Conservation (phyloP, 192 early-diverging fungal genomes). For the Funneliformis mosseae region DNA sequence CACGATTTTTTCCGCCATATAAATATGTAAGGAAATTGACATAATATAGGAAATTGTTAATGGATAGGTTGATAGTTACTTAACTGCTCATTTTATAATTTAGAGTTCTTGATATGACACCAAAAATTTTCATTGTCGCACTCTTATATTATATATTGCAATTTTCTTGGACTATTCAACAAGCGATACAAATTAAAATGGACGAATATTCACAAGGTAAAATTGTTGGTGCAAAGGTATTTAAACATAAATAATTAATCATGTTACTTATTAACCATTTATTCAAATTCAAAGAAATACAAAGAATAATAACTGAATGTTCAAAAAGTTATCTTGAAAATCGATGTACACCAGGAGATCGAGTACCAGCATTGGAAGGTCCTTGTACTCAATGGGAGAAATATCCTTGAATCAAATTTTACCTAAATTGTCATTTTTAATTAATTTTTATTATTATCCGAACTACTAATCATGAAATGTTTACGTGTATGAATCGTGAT, state of each 20-base stretch:
- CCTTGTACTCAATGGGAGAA: slow-evolving; percentile 22
- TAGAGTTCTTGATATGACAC: background rate
- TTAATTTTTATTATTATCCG: background rate
- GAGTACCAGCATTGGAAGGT: slow-evolving; percentile 15
- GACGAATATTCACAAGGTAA: slow-evolving; percentile 18
- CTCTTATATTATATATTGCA: background rate
- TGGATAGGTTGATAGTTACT: background rate
- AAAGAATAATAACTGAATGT: slow-evolving; percentile 15
- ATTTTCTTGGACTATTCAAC: slow-evolving; percentile 2
- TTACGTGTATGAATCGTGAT: slow-evolving; percentile 28
- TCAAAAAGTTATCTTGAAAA: slow-evolving; percentile 21
- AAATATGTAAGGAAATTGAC: background rate
- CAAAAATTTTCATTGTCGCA: background rate
- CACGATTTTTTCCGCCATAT: background rate
- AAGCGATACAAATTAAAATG: slow-evolving; percentile 1
- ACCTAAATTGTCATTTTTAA: background rate
- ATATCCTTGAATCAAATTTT: slow-evolving; percentile 1
- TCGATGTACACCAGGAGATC: slow-evolving; percentile 17
- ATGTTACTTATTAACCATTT: background rate
- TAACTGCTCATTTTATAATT: background rate
- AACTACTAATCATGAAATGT: background rate
- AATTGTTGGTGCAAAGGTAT: background rate
- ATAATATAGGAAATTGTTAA: background rate
- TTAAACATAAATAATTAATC: background rate
- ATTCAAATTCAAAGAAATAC: background rate